Percentiles rank a stretch among this genome's conserved stretches.
These are phyloP conservation scores for Alternaria sp. DNA, from an alignment of 2,329 filamentous ascomycete genomes.

Conservation along the genomic window DNA sequence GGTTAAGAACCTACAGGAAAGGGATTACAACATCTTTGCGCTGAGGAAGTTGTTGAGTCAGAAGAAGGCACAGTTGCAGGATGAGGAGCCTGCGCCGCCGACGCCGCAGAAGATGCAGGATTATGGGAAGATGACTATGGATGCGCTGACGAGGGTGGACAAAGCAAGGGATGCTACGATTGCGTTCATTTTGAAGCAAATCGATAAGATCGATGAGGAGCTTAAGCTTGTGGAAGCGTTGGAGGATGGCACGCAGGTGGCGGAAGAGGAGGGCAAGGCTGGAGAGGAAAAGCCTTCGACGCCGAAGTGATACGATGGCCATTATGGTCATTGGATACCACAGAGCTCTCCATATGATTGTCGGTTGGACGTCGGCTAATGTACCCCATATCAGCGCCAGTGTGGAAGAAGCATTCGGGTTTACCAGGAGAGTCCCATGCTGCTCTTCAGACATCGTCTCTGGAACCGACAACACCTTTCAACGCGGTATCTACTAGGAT, in stretches of 20 bases:
- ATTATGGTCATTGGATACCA: background rate
- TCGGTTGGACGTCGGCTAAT: background rate
- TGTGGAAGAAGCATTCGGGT: background rate
- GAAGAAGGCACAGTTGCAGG: constrained; percentile 47
- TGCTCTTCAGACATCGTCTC: background rate
- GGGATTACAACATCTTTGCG: constrained; percentile 57
- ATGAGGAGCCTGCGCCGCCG: constrained; percentile 27
- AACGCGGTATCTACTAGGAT: background rate
- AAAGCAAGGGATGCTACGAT: constrained; percentile 62
- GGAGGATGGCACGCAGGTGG: constrained; percentile 22
- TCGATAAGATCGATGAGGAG: constrained; percentile 58
- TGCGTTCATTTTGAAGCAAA: constrained; percentile 59
- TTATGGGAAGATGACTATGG: constrained; percentile 53
- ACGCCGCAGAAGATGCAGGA: constrained; percentile 45
- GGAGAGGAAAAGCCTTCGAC: constrained; percentile 1
- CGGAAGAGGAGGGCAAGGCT: background rate
- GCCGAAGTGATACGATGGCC: constrained; percentile 3
- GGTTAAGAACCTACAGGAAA: constrained; percentile 42
- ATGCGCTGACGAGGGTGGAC: constrained; percentile 51
- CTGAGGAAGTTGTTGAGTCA: constrained; percentile 55
- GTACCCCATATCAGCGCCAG: background rate
- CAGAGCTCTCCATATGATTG: background rate
- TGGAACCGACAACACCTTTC: background rate
- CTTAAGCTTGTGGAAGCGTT: constrained; percentile 34
- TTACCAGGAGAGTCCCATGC: background rate